Evolutionary conservation across 768 basidiomycete species (phyloP), one percentile per base, ranked within the genome.

Genomic region (Collybia nuda): DNA sequence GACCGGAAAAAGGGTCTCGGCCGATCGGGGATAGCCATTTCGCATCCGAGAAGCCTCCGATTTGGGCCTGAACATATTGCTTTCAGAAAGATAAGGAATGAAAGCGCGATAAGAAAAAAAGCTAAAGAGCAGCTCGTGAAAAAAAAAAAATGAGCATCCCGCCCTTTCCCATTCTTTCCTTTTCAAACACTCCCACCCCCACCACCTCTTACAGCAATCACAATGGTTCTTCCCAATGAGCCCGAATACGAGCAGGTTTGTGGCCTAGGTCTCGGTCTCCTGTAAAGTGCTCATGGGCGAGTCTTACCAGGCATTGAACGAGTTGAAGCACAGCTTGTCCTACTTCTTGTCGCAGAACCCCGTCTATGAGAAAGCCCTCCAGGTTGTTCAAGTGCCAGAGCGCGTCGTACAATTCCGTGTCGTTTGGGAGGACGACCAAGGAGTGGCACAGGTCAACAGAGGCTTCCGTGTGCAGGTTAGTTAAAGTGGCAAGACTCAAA

Each of bases 361-460:
- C 29, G 75, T 78, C 54, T 87, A 88, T 76, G 70, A 80, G 63
- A 81, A 79, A 63, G 84, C 84, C 28, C 75, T 90, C 56, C 79
- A 82, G 48, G 75, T 86, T 55, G 75, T 85, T 42, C 78, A 81
- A 58, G 62, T 82, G 50, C 80, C 79, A 14, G 79, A 81, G 60
- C 76, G 79, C 56, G 60, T 81, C 49, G 58, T 81, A 37, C 79
- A 86, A 63, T 88, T 88, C 82, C 84, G 86, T 58, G 85, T 88
- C 46, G 76, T 81, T 54, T 90, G 87, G 87, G 86, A 90, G 66
- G 82, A 85, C 61, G 86, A 89, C 62, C 67, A 82, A 55, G 82
- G 82, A 47, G 57, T 72, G 40, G 65, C 80, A 44, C 85, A 85
- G 58, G 85, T 88, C 60, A 86, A 88, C 75, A 74, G 80, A 50